Evolutionary conservation across 1,139 yeast genomes (phyloP).

Genomic region (Magnusiomyces magnusii): DNA sequence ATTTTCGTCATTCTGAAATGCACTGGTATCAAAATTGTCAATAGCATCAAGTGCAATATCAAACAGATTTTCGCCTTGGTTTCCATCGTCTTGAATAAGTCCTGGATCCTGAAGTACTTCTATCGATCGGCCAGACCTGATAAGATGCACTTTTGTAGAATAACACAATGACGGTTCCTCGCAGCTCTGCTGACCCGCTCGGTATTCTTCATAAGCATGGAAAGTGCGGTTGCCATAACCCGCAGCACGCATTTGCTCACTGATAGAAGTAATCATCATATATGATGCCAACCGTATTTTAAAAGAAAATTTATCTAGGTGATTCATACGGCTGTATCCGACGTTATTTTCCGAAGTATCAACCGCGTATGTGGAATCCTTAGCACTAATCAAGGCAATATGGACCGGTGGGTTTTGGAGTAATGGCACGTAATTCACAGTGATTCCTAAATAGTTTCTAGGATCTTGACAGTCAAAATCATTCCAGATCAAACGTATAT

Average conservation of each 20-base stretch:
- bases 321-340: conserved; percentile 46
- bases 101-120: too few species aligned
- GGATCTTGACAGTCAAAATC: neutral
- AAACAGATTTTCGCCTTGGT: conserved; percentile 65
- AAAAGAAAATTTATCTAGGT: conserved; percentile 60
- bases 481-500: conserved; percentile 21
- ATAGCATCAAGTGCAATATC: conserved; percentile 73
- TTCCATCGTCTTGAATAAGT: too few species aligned
- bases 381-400: conserved; percentile 66
- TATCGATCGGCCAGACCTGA: conserved; percentile 54
- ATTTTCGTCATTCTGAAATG: neutral
- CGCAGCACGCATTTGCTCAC: conserved; percentile 76
- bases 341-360: conserved; percentile 50
- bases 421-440: conserved; percentile 51
- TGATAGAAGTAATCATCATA: conserved; percentile 87
- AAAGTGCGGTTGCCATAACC: conserved; percentile 79
- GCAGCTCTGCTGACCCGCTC: conserved; percentile 44
- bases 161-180: conserved; percentile 43
- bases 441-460: conserved; percentile 23
- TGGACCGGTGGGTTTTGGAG: conserved; percentile 71
- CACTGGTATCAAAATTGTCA: conserved; percentile 36
- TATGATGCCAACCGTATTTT: conserved; percentile 81
- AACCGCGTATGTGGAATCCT: too few species aligned
- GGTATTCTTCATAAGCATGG: conserved; percentile 64
- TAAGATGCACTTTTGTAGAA: conserved; percentile 70